phyloP scores from a whole-genome alignment of 805 yeast species.

The Isabelozyma heimii region DNA sequence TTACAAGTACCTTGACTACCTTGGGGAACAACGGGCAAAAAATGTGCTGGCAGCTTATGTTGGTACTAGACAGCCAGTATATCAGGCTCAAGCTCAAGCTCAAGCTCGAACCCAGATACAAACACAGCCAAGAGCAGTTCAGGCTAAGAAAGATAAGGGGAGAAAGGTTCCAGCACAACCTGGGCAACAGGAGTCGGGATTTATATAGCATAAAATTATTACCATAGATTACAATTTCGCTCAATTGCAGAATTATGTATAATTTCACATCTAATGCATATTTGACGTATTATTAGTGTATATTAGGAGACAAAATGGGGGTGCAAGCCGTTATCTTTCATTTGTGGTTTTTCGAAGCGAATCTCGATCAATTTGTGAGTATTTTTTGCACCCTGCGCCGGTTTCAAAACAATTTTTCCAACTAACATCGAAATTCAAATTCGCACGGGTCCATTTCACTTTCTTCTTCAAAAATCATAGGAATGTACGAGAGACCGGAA shows the following conservation, averaged over 20 bases:
- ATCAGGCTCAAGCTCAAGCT: not conserved
- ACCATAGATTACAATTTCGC: not conserved
- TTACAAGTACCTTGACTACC: constrained; percentile 35
- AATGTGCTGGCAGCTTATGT: constrained; percentile 15
- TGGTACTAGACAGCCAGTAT: constrained; percentile 7
- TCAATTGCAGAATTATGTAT: not conserved
- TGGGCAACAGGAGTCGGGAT: not conserved
- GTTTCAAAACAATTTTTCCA: too few species aligned
- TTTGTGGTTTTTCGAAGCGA: too few species aligned
- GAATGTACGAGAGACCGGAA: constrained; percentile 37
- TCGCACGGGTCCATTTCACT: too few species aligned
- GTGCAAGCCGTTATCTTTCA: too few species aligned
- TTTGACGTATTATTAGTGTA: not conserved
- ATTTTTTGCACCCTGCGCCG: too few species aligned
- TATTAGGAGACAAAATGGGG: not conserved
- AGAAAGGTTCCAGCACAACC: not conserved
- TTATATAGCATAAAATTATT: not conserved
- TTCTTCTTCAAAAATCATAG: too few species aligned
- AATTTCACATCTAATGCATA: not conserved
- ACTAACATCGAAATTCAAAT: too few species aligned
- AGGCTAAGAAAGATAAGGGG: not conserved
- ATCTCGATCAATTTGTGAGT: too few species aligned
- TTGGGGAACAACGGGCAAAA: constrained; percentile 16
- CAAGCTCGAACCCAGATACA: not conserved
- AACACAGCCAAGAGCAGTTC: not conserved